Evolutionary conservation across 2,329 filamentous ascomycete species (phyloP), one percentile per base, ranked within the genome.

Genomic region (Lasiodiplodia hormozganensis): DNA sequence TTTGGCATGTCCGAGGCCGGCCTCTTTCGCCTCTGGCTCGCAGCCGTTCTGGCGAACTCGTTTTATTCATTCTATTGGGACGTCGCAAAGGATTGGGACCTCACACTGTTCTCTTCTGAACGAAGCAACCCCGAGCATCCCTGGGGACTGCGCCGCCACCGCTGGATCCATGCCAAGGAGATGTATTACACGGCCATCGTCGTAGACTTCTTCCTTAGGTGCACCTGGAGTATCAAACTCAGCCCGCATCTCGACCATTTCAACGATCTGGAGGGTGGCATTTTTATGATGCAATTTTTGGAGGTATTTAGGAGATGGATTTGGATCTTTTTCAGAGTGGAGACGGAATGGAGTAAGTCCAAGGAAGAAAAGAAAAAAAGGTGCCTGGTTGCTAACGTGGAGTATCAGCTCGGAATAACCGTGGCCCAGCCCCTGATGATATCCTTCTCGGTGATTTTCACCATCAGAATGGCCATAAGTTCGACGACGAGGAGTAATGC

Each of bases 41-140:
- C 86, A 43, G 91, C 91, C 53, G 91, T 93, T 36, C 83, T 93
- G 40, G 76, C 96, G 74, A 97, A 99, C 79, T 96, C 93, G 16
- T 84, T 92, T 54, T 99, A 97, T 82, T 94, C 92, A n/a, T 98
- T 98, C 83, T 99, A 96, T 85, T 99, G 96, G 96, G 96, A 99
- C 75, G 89, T 98, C 36, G 87, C 93, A 67, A 96, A 94, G 82
- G 96, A 99, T 84, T 99, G 96, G 96, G 96, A 98, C 76, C 85
- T 99, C 70, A 92, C 91, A 0, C 85, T 98, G 16, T 92, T 98
- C 76, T 88, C 90, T 2, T 78, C 84, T 1, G 84, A 88, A 70
- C 87, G 90, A 71, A 84, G 85, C 71, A 85, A 86, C 12, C 85
- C 86, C 1, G 88, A 91, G 31, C 87, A 94, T 73, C 88, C 93